Evolutionary conservation across 176 grass and related monocot species (phyloP).

Genomic region (Zizania latifolia): DNA sequence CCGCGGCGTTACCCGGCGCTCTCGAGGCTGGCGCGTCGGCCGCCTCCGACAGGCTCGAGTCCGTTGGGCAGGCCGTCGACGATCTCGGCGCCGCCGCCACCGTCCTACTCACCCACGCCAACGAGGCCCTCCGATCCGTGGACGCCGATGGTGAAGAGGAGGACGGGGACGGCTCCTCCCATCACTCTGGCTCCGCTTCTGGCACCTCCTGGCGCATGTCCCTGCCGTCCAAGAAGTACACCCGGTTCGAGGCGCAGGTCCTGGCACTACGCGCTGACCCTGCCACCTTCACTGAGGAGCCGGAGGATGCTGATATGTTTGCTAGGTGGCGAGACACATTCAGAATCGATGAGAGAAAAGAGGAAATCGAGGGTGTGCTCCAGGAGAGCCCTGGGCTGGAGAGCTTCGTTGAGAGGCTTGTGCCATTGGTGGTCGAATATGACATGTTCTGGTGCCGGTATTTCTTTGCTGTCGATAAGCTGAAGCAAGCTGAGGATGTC

Average conservation of each 20-base stretch:
- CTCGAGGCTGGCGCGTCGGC: conserved; percentile 54
- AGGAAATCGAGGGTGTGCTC: conserved; percentile 67
- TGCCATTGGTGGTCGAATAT: conserved; percentile 65
- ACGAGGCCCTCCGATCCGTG: conserved; percentile 53
- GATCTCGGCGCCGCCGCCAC: conserved; percentile 51
- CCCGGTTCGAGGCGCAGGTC: conserved; percentile 80
- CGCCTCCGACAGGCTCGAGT: conserved; percentile 65
- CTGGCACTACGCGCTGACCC: conserved; percentile 55
- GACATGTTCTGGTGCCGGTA: conserved; percentile 80
- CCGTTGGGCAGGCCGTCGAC: conserved; percentile 68
- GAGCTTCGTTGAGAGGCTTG: conserved; percentile 87
- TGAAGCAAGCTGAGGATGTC: conserved; percentile 80
- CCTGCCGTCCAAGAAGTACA: conserved; percentile 57
- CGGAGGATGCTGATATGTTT: conserved; percentile 58
- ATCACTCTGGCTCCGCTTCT: conserved; percentile 11
- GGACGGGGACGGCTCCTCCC: conserved; percentile 6
- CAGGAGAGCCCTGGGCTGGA: conserved; percentile 68
- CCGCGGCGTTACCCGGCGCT: conserved; percentile 31
- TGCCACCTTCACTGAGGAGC: conserved; percentile 61
- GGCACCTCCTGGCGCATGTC: conserved; percentile 36
- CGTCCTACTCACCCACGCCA: conserved; percentile 61
- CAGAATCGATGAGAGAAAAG: conserved; percentile 37
- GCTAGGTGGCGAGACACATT: conserved; percentile 49
- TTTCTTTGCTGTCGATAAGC: conserved; percentile 80
- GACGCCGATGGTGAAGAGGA: conserved; percentile 31